Evolutionary conservation across 192 early-diverging fungal species (phyloP).

Genomic region (Coemansia furcata): DNA sequence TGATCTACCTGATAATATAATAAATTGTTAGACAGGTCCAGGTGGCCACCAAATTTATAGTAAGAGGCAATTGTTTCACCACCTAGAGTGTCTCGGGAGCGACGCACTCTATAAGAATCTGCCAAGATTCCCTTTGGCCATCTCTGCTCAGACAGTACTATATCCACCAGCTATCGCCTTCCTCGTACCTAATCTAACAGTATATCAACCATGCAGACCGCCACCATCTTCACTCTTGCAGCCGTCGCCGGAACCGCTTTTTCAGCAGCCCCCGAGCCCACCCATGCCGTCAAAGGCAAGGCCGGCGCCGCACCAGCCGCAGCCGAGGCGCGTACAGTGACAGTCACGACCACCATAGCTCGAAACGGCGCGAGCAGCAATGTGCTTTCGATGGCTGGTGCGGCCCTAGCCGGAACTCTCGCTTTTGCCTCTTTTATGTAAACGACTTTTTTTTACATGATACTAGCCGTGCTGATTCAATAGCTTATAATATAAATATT

Average conservation of each 20-base stretch:
- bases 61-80: not conserved
- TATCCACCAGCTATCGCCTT: not conserved
- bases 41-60: not conserved
- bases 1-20: not conserved
- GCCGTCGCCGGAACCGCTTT: slow-evolving; percentile 42
- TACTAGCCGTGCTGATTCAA: too few relatives aligned
- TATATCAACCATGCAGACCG: slow-evolving; percentile 38
- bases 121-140: not conserved
- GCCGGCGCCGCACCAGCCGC: not conserved
- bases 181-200: not conserved
- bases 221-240: slow-evolving; percentile 31
- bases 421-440: slow-evolving; percentile 51
- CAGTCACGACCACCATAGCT: slow-evolving; percentile 37
- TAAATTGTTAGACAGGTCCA: not conserved
- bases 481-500: too few relatives aligned
- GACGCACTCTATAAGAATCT: slow-evolving; percentile 2
- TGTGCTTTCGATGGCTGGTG: slow-evolving; percentile 43
- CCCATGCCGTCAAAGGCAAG: slow-evolving; percentile 25
- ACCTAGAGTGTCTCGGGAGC: not conserved
- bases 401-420: slow-evolving; percentile 45
- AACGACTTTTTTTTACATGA: not conserved
- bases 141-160: not conserved
- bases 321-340: slow-evolving; percentile 46
- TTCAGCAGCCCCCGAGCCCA: slow-evolving; percentile 34
- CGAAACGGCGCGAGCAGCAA: slow-evolving; percentile 33